Evolutionary conservation across 2,329 filamentous ascomycete species (phyloP), one percentile per base, ranked within the genome.

Genomic region (Fusarium chuoi): DNA sequence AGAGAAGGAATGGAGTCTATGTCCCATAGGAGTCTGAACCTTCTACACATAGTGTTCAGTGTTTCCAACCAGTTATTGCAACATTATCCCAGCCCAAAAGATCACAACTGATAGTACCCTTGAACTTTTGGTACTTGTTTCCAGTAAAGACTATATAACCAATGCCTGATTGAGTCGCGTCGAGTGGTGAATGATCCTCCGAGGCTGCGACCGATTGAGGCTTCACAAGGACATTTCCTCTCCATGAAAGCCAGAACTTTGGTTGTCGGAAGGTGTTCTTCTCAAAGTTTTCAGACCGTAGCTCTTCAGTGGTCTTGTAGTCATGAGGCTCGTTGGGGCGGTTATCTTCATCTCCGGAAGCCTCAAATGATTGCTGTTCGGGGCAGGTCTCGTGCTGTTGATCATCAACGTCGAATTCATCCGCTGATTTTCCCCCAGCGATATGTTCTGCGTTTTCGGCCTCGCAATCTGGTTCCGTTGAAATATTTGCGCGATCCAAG

Each of bases 171-270:
- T 60, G 51, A n/a, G 17, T 14, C 9, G 26, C 26, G 10, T 41
- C 7, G 1, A 15, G 22, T 14, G 14, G 3, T 4, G 38, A 13
- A 11, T 26, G 15, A 10, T 24, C 5, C 6, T 26, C 15, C 2
- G 35, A 3, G 9, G 8, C 15, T 7, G 1, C 17, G 15, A 7
- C 17, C 6, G 15, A 10, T 14, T 24, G 33, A 7, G 20, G 15
- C 3, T 10, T 8, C 14, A 18, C 33, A 17, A 67, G 51, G n/a
- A 57, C 33, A 15, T 8, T 41, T 1, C 69, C 67, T 41, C 54
- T 38, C 67, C 62, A 71, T 7, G 17, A 55, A 35, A 71, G 58
- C 69, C 69, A 71, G 28, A 71, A 71, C 15, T 71, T 71, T 36
- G 62, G 69, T 42, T 71, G 62, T 18, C 69, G 41, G 18, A 71